Evolutionary conservation across 371 early-diverging fungal genomes (phyloP).

Genomic region (Umbelopsis sp.): DNA sequence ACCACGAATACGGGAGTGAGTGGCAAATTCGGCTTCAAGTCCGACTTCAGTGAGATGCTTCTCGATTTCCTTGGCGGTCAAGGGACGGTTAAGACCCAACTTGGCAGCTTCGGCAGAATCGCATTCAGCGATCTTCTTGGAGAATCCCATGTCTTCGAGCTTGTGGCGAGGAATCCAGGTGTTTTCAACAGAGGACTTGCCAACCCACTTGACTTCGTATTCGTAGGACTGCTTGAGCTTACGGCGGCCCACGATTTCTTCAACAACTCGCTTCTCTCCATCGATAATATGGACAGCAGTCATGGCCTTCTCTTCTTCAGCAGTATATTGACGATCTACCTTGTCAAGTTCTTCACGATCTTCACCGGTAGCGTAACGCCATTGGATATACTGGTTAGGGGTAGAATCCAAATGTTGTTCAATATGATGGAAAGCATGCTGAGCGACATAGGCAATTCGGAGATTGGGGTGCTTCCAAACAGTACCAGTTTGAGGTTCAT

Average conservation of each 20-base stretch:
- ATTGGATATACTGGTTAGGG: conserved; percentile 84
- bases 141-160: conserved; percentile 71
- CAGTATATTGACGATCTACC: conserved; percentile 62
- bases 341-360: conserved; percentile 80
- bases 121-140: conserved; percentile 65
- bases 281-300: conserved; percentile 63
- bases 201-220: conserved; percentile 69
- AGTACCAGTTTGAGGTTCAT: conserved; percentile 64
- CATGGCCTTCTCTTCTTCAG: conserved; percentile 69
- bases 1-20: conserved; percentile 84
- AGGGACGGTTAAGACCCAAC: conserved; percentile 66
- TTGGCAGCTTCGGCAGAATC: conserved; percentile 71
- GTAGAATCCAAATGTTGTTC: conserved; percentile 81
- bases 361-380: conserved; percentile 83
- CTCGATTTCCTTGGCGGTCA: conserved; percentile 69
- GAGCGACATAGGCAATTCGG: conserved; percentile 88
- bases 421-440: conserved; percentile 89
- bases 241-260: conserved; percentile 66
- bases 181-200: conserved; percentile 64
- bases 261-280: conserved; percentile 66
- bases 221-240: conserved; percentile 74
- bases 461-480: conserved; percentile 82
- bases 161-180: conserved; percentile 76
- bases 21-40: conserved; percentile 72
- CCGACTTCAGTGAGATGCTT: conserved; percentile 75